These are phyloP conservation scores for Arctostaphylos glauca DNA, from an alignment of 148 eudicot species.

Conservation along the genomic window DNA sequence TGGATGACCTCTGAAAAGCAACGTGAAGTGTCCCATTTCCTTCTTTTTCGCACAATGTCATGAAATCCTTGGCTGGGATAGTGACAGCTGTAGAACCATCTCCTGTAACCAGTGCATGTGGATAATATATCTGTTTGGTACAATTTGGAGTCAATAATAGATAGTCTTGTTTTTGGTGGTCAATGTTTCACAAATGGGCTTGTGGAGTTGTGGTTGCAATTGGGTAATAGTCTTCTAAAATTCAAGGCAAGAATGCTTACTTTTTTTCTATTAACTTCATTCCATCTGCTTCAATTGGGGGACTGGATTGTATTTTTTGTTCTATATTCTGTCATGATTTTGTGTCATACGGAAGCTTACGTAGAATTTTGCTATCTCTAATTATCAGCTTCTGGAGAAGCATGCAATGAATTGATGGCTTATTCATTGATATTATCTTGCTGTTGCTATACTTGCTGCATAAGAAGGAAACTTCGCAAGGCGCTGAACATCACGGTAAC, in stretches of 20 bases:
- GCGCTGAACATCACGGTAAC: slow-evolving; percentile 70
- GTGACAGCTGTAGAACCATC: not conserved
- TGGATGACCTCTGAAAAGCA: not conserved
- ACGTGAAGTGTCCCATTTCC: not conserved
- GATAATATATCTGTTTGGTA: not conserved
- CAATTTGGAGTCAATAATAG: not conserved
- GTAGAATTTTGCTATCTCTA: slow-evolving; percentile 17
- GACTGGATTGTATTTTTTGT: not conserved
- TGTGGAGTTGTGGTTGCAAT: not conserved
- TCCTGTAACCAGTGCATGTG: not conserved
- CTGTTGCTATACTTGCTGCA: slow-evolving; percentile 96
- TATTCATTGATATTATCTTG: slow-evolving; percentile 93
- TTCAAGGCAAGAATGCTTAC: not conserved
- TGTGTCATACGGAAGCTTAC: slow-evolving; percentile 9
- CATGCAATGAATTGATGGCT: slow-evolving; percentile 83
- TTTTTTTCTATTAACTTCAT: not conserved
- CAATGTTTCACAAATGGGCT: not conserved
- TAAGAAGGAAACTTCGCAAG: slow-evolving; percentile 89
- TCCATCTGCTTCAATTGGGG: not conserved
- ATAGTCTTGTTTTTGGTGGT: not conserved
- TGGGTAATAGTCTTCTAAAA: not conserved
- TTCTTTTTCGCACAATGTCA: not conserved
- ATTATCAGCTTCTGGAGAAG: slow-evolving; percentile 84
- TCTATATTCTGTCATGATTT: not conserved
- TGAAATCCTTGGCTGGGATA: not conserved